Base-by-base conservation (phyloP, 305 asterid genomes). In the Fraxinus velutina region DNA sequence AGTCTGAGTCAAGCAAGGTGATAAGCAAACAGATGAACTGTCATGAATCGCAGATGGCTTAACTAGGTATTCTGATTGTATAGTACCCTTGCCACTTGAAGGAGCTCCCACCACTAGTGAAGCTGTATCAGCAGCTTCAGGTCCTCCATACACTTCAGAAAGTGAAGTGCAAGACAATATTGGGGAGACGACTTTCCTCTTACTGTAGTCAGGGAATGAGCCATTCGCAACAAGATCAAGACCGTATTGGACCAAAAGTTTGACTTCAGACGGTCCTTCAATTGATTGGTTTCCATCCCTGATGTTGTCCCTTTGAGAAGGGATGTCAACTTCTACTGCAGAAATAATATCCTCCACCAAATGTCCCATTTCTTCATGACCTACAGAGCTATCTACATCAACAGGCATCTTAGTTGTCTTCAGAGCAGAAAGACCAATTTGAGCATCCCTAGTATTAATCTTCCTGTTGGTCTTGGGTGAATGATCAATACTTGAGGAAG, bases 391-490 rank as follows among this genome's bases (percentile, higher is more conserved):
- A 81, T 21, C 85, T 6, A 27, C 73, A 78, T 74, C 73, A 80
- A 79, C 36, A 52, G 70, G 75, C 73, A 37, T 52, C 39, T 79
- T 80, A 77, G 80, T 76, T 34, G 77, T 73, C 79, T 75, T 78
- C 60, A 27, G 74, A 86, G 77, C 77, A 83, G 85, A 84, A 47
- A 84, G 42, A 82, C 39, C 87, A 76, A 33, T 74, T 83, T 81
- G 90, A 80, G 73, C 86, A 78, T 85, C 88, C 50, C 55, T 42
- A 85, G 80, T 80, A 79, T 86, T 92, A 86, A 89, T 91, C 88
- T 91, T 91, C 86, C 84, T 82, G 81, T 75, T 79, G 76, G 64
- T 34, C 44, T 79, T 81, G 82, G 88, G 68, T 72, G 88, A 87
- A 86, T 80, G 77, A 57, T 79, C 85, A 83, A 66, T 60, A 76